These are phyloP conservation scores for Mollisiaceae sp. DNA, from an alignment of 2,329 filamentous ascomycete species.

Conservation along the genomic window DNA sequence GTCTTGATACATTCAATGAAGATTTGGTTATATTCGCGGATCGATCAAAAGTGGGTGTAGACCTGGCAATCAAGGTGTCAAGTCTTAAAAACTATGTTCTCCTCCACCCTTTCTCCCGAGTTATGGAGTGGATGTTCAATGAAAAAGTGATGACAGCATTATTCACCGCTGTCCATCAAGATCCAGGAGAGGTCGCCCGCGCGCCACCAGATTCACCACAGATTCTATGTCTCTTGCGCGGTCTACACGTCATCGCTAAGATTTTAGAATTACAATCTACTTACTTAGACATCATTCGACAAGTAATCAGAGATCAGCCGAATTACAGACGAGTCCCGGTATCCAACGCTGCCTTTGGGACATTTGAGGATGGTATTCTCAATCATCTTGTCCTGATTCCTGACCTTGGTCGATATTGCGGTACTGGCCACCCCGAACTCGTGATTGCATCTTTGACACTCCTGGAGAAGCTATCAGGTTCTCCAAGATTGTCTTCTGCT, in stretches of 20 bases:
- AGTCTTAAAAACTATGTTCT: constrained; percentile 81
- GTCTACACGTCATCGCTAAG: constrained; percentile 82
- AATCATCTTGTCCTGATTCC: constrained; percentile 80
- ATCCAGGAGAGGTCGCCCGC: constrained; percentile 72
- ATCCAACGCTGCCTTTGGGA: constrained; percentile 77
- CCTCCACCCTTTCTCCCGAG: constrained; percentile 88
- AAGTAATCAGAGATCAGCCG: constrained; percentile 72
- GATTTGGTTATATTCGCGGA: constrained; percentile 87
- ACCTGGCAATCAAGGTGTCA: constrained; percentile 74
- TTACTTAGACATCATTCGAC: constrained; percentile 86
- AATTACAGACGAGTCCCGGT: constrained; percentile 65
- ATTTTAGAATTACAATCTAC: constrained; percentile 88
- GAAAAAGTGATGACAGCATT: constrained; percentile 82
- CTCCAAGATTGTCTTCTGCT: constrained; percentile 58
- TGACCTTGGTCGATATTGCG: constrained; percentile 84
- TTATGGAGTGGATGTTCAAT: constrained; percentile 99
- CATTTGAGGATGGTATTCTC: constrained; percentile 89
- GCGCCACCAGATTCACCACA: constrained; percentile 79
- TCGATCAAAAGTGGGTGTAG: constrained; percentile 75
- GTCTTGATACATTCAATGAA: constrained; percentile 89
- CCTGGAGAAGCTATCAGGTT: constrained; percentile 84
- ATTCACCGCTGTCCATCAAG: constrained; percentile 79
- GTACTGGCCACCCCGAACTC: constrained; percentile 80
- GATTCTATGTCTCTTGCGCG: constrained; percentile 76
- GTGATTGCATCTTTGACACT: constrained; percentile 81